phyloP scores from a whole-genome alignment of 2,329 filamentous ascomycete genomes.

The Clonostachys rhizophaga region DNA sequence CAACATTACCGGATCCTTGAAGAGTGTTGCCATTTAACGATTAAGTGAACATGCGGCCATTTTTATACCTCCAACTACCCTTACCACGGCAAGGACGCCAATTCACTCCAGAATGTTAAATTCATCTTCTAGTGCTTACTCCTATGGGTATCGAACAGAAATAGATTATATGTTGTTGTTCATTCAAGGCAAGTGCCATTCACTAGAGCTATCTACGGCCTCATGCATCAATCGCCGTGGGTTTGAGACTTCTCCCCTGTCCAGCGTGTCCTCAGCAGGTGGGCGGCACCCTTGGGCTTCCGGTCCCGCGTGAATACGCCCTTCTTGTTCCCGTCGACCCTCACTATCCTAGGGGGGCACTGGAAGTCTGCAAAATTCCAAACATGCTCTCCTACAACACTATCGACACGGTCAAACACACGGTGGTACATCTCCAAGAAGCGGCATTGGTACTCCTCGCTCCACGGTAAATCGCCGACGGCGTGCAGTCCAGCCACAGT shows the following conservation, averaged over 20 bases:
- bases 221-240: too few relatives aligned
- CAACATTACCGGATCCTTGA: too few relatives aligned
- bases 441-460: slow-evolving; percentile 17
- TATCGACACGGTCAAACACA: slow-evolving; percentile 16
- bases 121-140: too few relatives aligned
- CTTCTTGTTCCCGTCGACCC: slow-evolving; percentile 16
- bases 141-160: too few relatives aligned
- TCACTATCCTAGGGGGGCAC: slow-evolving; percentile 7
- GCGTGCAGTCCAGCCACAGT: slow-evolving; percentile 18
- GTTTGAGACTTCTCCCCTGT: not conserved
- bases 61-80: too few relatives aligned
- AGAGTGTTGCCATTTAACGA: too few relatives aligned
- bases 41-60: too few relatives aligned
- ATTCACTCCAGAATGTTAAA: too few relatives aligned
- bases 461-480: slow-evolving; percentile 13
- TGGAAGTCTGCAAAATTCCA: slow-evolving; percentile 19
- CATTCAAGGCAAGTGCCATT: too few relatives aligned
- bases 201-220: too few relatives aligned
- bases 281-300: slow-evolving; percentile 10
- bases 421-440: slow-evolving; percentile 18
- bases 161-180: too few relatives aligned
- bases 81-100: too few relatives aligned
- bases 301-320: slow-evolving; percentile 14
- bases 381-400: slow-evolving; percentile 18
- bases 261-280: slow-evolving; percentile 9